Evolutionary conservation across 2,329 filamentous ascomycete genomes (phyloP).

Genomic region (Fusarium hostae): DNA sequence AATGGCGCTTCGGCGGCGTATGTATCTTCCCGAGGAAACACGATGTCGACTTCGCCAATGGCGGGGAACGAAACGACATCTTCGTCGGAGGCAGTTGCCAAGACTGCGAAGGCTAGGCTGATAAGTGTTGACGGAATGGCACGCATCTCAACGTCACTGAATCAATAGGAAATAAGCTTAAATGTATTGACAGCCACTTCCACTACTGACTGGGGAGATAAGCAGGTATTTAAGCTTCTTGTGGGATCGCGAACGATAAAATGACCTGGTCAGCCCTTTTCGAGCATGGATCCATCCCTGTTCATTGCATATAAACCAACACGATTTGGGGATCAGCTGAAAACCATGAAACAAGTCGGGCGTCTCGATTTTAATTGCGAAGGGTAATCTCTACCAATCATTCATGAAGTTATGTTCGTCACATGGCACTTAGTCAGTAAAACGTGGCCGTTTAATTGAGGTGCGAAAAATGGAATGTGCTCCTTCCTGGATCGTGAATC

Average conservation of each 20-base stretch:
- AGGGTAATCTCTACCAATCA: not conserved
- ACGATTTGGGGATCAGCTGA: slow-evolving; percentile 8
- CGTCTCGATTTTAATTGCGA: slow-evolving; percentile 3
- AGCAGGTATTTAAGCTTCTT: not conserved
- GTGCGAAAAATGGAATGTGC: not conserved
- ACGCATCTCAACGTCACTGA: not conserved
- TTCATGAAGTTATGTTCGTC: accelerated
- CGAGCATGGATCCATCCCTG: slow-evolving; percentile 24
- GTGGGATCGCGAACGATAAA: not conserved
- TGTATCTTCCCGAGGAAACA: slow-evolving; percentile 27
- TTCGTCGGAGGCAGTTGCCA: not conserved
- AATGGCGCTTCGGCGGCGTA: slow-evolving; percentile 30
- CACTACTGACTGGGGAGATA: not conserved
- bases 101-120: not conserved
- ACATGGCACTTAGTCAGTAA: not conserved
- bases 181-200: not conserved
- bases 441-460: not conserved
- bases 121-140: not conserved
- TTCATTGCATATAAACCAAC: slow-evolving; percentile 9
- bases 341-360: slow-evolving; percentile 1
- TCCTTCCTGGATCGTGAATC: not conserved
- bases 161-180: not conserved
- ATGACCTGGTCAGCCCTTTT: slow-evolving; percentile 15
- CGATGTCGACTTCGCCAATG: slow-evolving; percentile 24
- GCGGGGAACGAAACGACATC: slow-evolving; percentile 24